Conservation (phyloP, 768 basidiomycete genomes). For the Phaeolepiota aurea region DNA sequence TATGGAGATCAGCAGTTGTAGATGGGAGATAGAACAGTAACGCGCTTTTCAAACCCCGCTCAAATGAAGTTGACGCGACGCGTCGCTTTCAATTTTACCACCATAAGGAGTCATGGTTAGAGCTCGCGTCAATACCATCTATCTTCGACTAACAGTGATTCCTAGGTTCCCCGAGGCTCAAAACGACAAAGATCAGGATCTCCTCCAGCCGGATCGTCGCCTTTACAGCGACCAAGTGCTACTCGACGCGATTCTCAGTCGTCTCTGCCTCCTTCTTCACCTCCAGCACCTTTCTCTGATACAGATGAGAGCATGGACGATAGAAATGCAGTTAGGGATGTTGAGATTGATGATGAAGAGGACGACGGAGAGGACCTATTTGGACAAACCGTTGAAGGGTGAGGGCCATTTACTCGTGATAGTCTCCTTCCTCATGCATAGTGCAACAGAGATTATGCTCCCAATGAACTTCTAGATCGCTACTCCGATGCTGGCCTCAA, state of each 20-base stretch:
- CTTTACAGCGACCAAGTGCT: constrained; percentile 31
- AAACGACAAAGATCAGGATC: constrained; percentile 60
- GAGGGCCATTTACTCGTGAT: constrained; percentile 13
- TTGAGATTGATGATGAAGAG: constrained; percentile 68
- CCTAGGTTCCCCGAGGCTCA: constrained; percentile 39
- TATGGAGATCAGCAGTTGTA: too few relatives aligned
- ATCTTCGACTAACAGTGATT: neutral
- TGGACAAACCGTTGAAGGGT: constrained; percentile 72
- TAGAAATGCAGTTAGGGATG: constrained; percentile 53
- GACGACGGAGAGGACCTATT: constrained; percentile 95
- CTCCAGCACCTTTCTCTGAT: constrained; percentile 78
- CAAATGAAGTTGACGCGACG: constrained; percentile 33
- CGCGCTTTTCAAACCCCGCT: constrained; percentile 37
- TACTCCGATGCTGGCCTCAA: constrained; percentile 87
- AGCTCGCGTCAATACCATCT: constrained; percentile 4
- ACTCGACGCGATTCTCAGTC: constrained; percentile 54
- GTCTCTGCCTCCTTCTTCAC: constrained; percentile 81
- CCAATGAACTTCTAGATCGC: constrained; percentile 72
- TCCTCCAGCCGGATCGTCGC: constrained; percentile 42
- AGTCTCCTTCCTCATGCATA: constrained; percentile 7
- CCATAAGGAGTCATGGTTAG: constrained; percentile 32
- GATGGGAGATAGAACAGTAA: constrained; percentile 7
- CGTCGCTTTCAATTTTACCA: constrained; percentile 15
- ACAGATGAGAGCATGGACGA: constrained; percentile 77
- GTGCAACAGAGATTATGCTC: constrained; percentile 68